Conservation (phyloP, 2,329 filamentous ascomycete genomes). For the Raffaelea arxii region DNA sequence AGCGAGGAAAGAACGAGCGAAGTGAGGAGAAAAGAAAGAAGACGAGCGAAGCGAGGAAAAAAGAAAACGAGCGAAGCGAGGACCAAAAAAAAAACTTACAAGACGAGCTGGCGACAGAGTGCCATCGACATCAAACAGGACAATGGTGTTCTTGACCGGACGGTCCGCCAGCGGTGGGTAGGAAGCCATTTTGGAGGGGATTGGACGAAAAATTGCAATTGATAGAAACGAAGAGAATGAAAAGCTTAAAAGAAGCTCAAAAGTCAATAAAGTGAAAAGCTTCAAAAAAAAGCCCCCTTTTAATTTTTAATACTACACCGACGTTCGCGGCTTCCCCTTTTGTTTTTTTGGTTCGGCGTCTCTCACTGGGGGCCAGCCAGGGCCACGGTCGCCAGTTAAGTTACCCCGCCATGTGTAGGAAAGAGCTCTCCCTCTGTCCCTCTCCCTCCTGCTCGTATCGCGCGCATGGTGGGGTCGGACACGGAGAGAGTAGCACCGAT, state of each 20-base stretch:
- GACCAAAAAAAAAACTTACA: conserved; percentile 51
- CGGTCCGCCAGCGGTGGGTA: conserved; percentile 74
- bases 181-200: conserved; percentile 17
- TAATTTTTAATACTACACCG: not conserved
- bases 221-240: not conserved
- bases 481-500: no score
- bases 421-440: no score
- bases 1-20: no score
- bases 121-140: conserved; percentile 92
- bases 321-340: not conserved
- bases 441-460: no score
- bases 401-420: not conserved
- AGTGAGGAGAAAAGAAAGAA: no score
- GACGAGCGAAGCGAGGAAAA: no score
- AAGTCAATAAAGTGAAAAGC: not conserved
- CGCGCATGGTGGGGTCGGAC: no score
- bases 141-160: conserved; percentile 84
- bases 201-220: not conserved
- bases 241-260: not conserved
- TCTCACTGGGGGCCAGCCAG: no score
- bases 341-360: not conserved
- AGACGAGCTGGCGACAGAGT: conserved; percentile 77
- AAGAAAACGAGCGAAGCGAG: no score
- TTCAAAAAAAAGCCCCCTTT: not conserved
- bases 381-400: no score